phyloP scores from a whole-genome alignment of 768 basidiomycete species.

The Pleurotus eryngii region DNA sequence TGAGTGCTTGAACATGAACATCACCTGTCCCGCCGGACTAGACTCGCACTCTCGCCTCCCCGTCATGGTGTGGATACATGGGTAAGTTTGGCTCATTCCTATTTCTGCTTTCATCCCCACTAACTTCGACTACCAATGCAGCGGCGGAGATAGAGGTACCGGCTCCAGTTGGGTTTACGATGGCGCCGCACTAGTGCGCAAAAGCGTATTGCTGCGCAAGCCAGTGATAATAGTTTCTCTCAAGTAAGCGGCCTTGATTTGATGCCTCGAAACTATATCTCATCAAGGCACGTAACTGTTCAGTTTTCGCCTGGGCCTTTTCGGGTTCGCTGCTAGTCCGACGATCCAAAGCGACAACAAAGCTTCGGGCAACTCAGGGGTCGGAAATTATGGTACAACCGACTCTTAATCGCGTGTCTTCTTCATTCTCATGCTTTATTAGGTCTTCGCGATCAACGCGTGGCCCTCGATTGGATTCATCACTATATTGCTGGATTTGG shows the following conservation, averaged over 20 bases:
- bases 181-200: constrained; percentile 66
- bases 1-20: constrained; percentile 77
- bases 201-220: constrained; percentile 57
- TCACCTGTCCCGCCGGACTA: constrained; percentile 67
- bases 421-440: constrained; percentile 6
- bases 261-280: background rate
- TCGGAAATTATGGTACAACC: constrained; percentile 70
- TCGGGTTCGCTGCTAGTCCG: constrained; percentile 71
- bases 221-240: constrained; percentile 71
- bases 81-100: constrained; percentile 40
- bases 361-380: constrained; percentile 61
- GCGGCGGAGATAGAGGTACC: constrained; percentile 69
- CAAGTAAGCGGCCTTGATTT: constrained; percentile 49
- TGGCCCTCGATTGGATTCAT: constrained; percentile 62
- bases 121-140: constrained; percentile 22
- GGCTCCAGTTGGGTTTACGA: constrained; percentile 80
- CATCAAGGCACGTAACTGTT: background rate
- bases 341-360: constrained; percentile 67
- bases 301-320: constrained; percentile 74
- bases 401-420: background rate
- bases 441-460: constrained; percentile 66
- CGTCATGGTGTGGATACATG: constrained; percentile 87
- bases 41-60: constrained; percentile 53
- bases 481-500: constrained; percentile 61
- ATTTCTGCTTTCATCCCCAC: background rate